phyloP scores from a whole-genome alignment of 2,329 filamentous ascomycete species.

The Fragosphaeria purpurea region DNA sequence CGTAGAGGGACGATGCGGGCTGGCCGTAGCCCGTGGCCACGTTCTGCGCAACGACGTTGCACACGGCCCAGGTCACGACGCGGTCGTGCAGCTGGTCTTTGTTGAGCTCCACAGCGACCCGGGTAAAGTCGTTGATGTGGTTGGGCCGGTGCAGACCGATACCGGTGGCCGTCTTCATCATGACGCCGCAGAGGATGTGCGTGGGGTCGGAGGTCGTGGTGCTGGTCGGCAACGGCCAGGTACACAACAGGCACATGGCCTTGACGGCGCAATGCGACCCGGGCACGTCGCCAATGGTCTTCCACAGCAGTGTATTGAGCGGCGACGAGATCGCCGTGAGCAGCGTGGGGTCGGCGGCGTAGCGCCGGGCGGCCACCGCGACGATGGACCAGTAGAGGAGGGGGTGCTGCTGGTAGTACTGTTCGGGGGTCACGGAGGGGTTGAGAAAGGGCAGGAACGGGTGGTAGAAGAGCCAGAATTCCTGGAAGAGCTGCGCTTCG shows the following conservation, averaged over 20 bases:
- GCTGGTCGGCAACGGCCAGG: slow-evolving; percentile 75
- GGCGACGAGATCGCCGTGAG: slow-evolving; percentile 58
- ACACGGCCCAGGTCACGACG: slow-evolving; percentile 72
- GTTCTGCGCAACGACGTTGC: slow-evolving; percentile 73
- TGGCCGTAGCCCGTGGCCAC: slow-evolving; percentile 78
- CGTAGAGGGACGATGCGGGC: slow-evolving; percentile 67
- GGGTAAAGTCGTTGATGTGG: slow-evolving; percentile 73
- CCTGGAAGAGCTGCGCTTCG: slow-evolving; percentile 56
- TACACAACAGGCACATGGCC: slow-evolving; percentile 68
- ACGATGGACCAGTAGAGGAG: slow-evolving; percentile 81
- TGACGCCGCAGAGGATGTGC: slow-evolving; percentile 69
- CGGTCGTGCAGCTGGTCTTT: slow-evolving; percentile 72
- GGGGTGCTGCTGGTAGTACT: slow-evolving; percentile 66
- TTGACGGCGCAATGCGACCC: slow-evolving; percentile 75
- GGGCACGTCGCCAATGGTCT: slow-evolving; percentile 65
- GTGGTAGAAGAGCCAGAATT: slow-evolving; percentile 69
- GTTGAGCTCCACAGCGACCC: slow-evolving; percentile 63
- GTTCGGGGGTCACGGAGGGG: slow-evolving; percentile 54
- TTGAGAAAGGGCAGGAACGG: slow-evolving; percentile 69
- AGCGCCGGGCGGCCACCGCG: slow-evolving; percentile 64
- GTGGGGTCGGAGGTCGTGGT: slow-evolving; percentile 72
- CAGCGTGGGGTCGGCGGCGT: slow-evolving; percentile 50
- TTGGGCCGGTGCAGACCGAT: slow-evolving; percentile 74
- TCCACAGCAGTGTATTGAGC: slow-evolving; percentile 64
- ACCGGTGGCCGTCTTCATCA: slow-evolving; percentile 81